These are phyloP conservation scores for Fusarium luffae DNA, from an alignment of 2,329 filamentous ascomycete species.

Conservation along the genomic window DNA sequence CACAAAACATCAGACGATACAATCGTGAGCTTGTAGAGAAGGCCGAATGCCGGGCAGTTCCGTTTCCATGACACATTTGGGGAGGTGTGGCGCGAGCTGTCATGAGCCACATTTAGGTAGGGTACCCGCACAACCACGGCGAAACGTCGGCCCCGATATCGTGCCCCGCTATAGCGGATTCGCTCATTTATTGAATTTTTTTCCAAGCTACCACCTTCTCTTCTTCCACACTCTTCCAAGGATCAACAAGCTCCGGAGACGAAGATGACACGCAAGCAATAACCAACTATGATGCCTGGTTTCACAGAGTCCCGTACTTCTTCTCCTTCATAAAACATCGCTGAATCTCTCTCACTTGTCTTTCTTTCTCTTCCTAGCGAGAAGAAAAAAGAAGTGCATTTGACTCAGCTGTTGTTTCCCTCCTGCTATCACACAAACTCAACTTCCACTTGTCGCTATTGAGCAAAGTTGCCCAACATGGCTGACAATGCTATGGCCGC, in stretches of 20 bases:
- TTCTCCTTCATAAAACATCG: slow-evolving; percentile 35
- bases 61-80: slow-evolving; percentile 35
- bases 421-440: slow-evolving; percentile 17
- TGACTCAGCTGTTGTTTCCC: slow-evolving; percentile 29
- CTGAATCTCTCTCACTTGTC: slow-evolving; percentile 7
- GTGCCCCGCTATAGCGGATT: slow-evolving; percentile 42
- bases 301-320: slow-evolving; percentile 37
- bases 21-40: slow-evolving; percentile 21
- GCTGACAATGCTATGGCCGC: slow-evolving; percentile 47
- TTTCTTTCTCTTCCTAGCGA: slow-evolving; percentile 7
- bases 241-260: slow-evolving; percentile 34
- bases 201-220: slow-evolving; percentile 18
- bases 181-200: slow-evolving; percentile 43
- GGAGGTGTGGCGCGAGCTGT: slow-evolving; percentile 21
- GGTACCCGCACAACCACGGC: slow-evolving; percentile 5
- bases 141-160: slow-evolving; percentile 26
- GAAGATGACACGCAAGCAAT: slow-evolving; percentile 52
- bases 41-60: slow-evolving; percentile 29
- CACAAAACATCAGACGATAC: slow-evolving; percentile 30
- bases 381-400: slow-evolving; percentile 9
- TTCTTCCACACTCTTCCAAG: slow-evolving; percentile 39
- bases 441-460: slow-evolving; percentile 22
- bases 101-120: slow-evolving; percentile 17
- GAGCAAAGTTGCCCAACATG: slow-evolving; percentile 51
- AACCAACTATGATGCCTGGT: slow-evolving; percentile 48